These are phyloP conservation scores for Diaporthe batatas DNA, from an alignment of 2,329 filamentous ascomycete species.

Conservation along the genomic window DNA sequence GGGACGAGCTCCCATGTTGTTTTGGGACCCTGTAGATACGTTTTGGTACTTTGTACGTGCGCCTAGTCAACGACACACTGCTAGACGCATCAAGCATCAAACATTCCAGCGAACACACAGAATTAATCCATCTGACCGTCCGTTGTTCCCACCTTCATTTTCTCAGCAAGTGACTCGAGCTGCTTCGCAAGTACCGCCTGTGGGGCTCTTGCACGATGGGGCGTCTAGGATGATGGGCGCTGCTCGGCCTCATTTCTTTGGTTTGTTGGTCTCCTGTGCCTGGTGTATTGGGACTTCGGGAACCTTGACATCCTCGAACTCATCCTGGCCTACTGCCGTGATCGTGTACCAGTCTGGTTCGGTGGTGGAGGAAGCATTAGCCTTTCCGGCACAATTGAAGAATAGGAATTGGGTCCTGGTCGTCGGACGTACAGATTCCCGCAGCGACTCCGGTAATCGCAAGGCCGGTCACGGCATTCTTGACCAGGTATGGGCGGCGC, in stretches of 20 bases:
- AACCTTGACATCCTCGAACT: constrained; percentile 95
- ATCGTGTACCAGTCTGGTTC: constrained; percentile 73
- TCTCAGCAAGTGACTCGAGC: background rate
- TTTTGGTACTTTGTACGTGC: constrained; percentile 34
- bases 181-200: background rate
- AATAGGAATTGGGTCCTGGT: background rate
- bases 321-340: constrained; percentile 90
- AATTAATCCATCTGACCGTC: background rate
- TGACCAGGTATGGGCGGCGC: constrained; percentile 90
- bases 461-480: constrained; percentile 87
- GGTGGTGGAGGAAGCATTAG: background rate
- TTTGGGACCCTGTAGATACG: constrained; percentile 33
- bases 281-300: constrained; percentile 73
- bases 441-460: constrained; percentile 81
- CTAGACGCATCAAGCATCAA: constrained; percentile 20
- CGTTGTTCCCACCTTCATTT: background rate
- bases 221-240: background rate
- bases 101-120: constrained; percentile 18
- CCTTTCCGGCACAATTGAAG: background rate
- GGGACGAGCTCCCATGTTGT: constrained; percentile 22
- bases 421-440: constrained; percentile 80
- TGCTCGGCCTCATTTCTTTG: constrained; percentile 47
- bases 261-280: constrained; percentile 43
- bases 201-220: background rate
- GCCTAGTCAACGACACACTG: constrained; percentile 12